phyloP scores from a whole-genome alignment of 805 yeast genomes.

The Saccharomycopsis fibuligera region DNA sequence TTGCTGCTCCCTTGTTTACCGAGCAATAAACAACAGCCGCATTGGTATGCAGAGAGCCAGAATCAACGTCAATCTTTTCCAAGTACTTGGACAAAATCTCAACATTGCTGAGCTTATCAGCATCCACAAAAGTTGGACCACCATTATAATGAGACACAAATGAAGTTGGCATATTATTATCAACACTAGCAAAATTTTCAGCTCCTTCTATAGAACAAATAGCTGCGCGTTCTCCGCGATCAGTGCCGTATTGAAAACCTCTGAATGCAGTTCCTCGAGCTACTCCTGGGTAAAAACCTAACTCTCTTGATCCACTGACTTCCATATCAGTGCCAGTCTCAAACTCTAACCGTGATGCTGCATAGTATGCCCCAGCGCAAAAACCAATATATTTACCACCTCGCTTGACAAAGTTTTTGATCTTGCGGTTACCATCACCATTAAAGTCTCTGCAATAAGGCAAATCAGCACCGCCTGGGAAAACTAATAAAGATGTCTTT shows the following conservation, averaged over 20 bases:
- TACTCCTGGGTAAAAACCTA: constrained; percentile 74
- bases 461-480: constrained; percentile 97
- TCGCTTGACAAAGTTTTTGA: constrained; percentile 54
- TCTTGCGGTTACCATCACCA: constrained; percentile 58
- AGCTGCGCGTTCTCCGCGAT: constrained; percentile 66
- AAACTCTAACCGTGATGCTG: constrained; percentile 69
- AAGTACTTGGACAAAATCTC: constrained; percentile 68
- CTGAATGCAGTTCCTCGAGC: constrained; percentile 75
- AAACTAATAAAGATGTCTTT: constrained; percentile 70
- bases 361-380: constrained; percentile 95
- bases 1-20: constrained; percentile 68
- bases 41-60: constrained; percentile 27
- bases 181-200: constrained; percentile 21
- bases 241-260: constrained; percentile 77
- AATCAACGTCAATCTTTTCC: constrained; percentile 47
- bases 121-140: constrained; percentile 80
- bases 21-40: constrained; percentile 72
- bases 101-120: constrained; percentile 51
- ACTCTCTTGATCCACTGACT: constrained; percentile 80
- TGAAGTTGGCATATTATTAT: background rate
- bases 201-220: constrained; percentile 33
- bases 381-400: constrained; percentile 87
- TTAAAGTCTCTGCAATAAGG: constrained; percentile 73
- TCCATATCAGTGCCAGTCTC: constrained; percentile 71
- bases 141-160: constrained; percentile 66